Evolutionary conservation across 192 early-diverging fungal genomes (phyloP).

Genomic region (Coemansia brasiliensis): DNA sequence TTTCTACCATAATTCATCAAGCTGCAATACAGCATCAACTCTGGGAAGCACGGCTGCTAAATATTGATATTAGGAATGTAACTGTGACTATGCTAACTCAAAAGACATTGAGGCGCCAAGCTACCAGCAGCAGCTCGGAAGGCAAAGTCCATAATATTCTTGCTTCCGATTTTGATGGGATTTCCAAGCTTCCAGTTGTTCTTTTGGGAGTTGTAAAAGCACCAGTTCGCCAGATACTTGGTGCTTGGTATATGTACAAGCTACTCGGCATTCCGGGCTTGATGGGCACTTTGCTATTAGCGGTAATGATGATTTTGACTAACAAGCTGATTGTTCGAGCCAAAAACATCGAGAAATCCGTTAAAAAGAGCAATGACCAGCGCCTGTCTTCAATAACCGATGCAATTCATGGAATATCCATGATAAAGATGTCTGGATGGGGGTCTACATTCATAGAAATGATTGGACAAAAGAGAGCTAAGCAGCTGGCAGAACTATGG

Average conservation of each 20-base stretch:
- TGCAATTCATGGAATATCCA: conserved; percentile 77
- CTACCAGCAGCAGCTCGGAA: conserved; percentile 15
- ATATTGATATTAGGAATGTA: conserved; percentile 58
- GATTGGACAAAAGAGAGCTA: conserved; percentile 61
- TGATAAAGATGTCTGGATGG: conserved; percentile 92
- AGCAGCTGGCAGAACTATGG: conserved; percentile 60
- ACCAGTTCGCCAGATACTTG: conserved; percentile 62
- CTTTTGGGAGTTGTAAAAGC: conserved; percentile 58
- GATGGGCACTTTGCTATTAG: conserved; percentile 69
- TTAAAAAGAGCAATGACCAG: conserved; percentile 65
- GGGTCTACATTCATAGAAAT: conserved; percentile 70
- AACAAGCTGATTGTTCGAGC: conserved; percentile 53
- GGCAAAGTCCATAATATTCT: conserved; percentile 70
- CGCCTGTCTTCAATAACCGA: conserved; percentile 78
- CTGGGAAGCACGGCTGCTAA: conserved; percentile 63
- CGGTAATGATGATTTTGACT: conserved; percentile 56
- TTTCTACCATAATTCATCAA: conserved; percentile 39
- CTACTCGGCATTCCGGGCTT: conserved; percentile 78
- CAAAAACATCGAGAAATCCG: conserved; percentile 57
- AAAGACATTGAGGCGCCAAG: conserved; percentile 57
- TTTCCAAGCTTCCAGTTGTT: conserved; percentile 48
- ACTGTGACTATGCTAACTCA: conserved; percentile 60
- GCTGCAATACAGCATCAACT: conserved; percentile 59
- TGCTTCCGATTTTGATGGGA: conserved; percentile 63
- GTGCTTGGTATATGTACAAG: conserved; percentile 65